Evolutionary conservation across 2,329 filamentous ascomycete genomes (phyloP).

Genomic region (Sporothrix brunneoviolacea): DNA sequence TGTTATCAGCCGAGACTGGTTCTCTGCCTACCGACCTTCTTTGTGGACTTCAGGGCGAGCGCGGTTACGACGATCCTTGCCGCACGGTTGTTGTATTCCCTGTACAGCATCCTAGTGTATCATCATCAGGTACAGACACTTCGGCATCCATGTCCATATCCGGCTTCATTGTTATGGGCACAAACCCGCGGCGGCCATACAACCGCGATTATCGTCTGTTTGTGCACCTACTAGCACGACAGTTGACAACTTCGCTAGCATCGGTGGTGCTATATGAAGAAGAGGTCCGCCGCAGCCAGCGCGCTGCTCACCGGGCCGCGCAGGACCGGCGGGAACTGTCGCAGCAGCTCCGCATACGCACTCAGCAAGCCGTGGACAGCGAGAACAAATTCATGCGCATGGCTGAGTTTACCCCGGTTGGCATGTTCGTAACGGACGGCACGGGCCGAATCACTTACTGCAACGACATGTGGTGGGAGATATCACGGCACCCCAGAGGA

Average conservation of each 20-base stretch:
- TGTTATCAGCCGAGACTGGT: slow-evolving; percentile 60
- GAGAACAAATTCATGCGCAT: slow-evolving; percentile 77
- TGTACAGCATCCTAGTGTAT: slow-evolving; percentile 63
- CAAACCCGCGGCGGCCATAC: slow-evolving; percentile 72
- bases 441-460: slow-evolving; percentile 67
- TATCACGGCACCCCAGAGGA: slow-evolving; percentile 55
- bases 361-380: slow-evolving; percentile 56
- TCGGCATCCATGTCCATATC: slow-evolving; percentile 51
- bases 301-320: slow-evolving; percentile 66
- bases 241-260: slow-evolving; percentile 71
- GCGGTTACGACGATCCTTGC: slow-evolving; percentile 65
- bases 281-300: slow-evolving; percentile 68
- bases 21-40: slow-evolving; percentile 60
- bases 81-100: slow-evolving; percentile 69
- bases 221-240: slow-evolving; percentile 65
- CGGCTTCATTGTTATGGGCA: slow-evolving; percentile 71
- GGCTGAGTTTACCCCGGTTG: slow-evolving; percentile 77
- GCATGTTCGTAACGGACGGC: slow-evolving; percentile 76
- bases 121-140: not conserved
- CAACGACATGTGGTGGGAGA: slow-evolving; percentile 73
- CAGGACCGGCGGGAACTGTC: slow-evolving; percentile 72
- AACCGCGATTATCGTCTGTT: slow-evolving; percentile 77
- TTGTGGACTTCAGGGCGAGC: slow-evolving; percentile 51
- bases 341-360: slow-evolving; percentile 62
- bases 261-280: slow-evolving; percentile 79